Conservation (phyloP, 2,329 filamentous ascomycete genomes). For the Talaromyces albobiverticillius region DNA sequence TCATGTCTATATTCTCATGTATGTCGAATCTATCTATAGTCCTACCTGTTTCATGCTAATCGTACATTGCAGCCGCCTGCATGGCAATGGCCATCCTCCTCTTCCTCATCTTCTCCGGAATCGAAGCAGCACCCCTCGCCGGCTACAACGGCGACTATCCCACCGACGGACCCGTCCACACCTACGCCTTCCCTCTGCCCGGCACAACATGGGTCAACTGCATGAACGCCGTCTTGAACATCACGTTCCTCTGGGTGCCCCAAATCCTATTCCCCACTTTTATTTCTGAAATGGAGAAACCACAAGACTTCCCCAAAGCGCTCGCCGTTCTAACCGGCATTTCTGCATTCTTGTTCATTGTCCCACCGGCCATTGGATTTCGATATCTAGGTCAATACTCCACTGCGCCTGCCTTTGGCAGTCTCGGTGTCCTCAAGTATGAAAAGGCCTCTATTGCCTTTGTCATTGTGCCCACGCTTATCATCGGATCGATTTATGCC, state of each 20-base stretch:
- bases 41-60: neutral
- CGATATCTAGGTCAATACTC: slow-evolving; percentile 49
- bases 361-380: slow-evolving; percentile 50
- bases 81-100: slow-evolving; percentile 51
- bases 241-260: slow-evolving; percentile 51
- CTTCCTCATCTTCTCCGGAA: slow-evolving; percentile 49
- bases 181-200: slow-evolving; percentile 47
- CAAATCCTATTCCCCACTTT: slow-evolving; percentile 54
- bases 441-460: slow-evolving; percentile 52
- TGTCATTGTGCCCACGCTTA: slow-evolving; percentile 50
- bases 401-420: slow-evolving; percentile 51
- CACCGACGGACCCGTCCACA: slow-evolving; percentile 41
- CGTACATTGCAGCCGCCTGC: slow-evolving; percentile 32
- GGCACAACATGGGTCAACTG: slow-evolving; percentile 48
- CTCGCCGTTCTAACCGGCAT: slow-evolving; percentile 46
- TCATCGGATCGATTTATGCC: slow-evolving; percentile 51
- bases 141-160: slow-evolving; percentile 49
- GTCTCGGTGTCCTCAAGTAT: slow-evolving; percentile 42
- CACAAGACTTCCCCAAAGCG: slow-evolving; percentile 52
- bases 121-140: slow-evolving; percentile 43
- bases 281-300: slow-evolving; percentile 50
- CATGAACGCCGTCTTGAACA: slow-evolving; percentile 51
- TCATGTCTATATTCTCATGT: slow-evolving; percentile 51
- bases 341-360: slow-evolving; percentile 49
- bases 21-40: slow-evolving; percentile 9